Evolutionary conservation across 345 rosid species (phyloP).

Genomic region (Aquilaria yunnanensis): DNA sequence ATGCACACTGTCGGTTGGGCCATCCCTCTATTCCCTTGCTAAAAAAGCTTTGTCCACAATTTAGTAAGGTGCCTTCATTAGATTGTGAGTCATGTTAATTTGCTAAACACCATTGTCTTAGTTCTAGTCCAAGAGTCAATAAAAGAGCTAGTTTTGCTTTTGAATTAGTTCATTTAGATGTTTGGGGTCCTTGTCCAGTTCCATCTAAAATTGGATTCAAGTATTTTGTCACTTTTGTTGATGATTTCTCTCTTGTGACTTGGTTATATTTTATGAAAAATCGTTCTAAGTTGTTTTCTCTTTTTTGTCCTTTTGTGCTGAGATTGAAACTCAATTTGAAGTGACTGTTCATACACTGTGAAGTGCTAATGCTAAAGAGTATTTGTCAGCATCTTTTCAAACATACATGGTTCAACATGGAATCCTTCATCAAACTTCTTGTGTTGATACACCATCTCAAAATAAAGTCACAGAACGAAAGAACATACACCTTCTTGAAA

Average conservation of each 20-base stretch:
- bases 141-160: slow-evolving; percentile 6
- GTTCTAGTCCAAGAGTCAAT: not conserved
- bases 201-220: not conserved
- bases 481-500: too few relatives aligned
- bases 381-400: not conserved
- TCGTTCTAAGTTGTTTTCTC: not conserved
- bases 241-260: slow-evolving; percentile 9
- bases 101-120: not conserved
- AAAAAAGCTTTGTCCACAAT: not conserved
- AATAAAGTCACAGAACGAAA: slow-evolving; percentile 8
- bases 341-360: not conserved
- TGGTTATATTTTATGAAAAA: slow-evolving; percentile 10
- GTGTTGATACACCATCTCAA: slow-evolving; percentile 6
- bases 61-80: not conserved
- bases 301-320: slow-evolving; percentile 5
- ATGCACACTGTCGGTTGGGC: too few relatives aligned
- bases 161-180: slow-evolving; percentile 10
- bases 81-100: slow-evolving; percentile 12
- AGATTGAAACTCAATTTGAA: slow-evolving; percentile 6
- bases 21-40: too few relatives aligned
- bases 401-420: not conserved
- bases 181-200: slow-evolving; percentile 1
- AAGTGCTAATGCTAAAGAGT: slow-evolving; percentile 3
- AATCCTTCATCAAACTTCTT: slow-evolving; percentile 14
- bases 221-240: slow-evolving; percentile 10